phyloP scores from a whole-genome alignment of 2,329 filamentous ascomycete species.

The Knufia petricola region DNA sequence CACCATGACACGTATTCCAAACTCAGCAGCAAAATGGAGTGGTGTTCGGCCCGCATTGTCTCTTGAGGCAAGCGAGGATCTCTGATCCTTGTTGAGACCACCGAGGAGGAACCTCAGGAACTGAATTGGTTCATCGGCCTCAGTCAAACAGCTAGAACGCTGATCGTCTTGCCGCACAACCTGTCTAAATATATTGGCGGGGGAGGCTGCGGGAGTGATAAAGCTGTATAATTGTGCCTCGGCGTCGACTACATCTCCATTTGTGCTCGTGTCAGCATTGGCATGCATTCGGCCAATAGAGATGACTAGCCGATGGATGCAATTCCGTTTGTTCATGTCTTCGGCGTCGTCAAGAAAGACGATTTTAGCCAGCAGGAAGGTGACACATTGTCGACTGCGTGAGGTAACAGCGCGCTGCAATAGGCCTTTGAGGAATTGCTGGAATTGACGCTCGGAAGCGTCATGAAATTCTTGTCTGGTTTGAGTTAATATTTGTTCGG shows the following conservation, averaged over 20 bases:
- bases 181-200: slow-evolving; percentile 51
- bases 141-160: slow-evolving; percentile 48
- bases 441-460: slow-evolving; percentile 19
- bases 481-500: slow-evolving; percentile 24
- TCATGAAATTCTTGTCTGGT: slow-evolving; percentile 12
- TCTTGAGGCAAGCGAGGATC: slow-evolving; percentile 53
- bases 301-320: slow-evolving; percentile 84
- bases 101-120: slow-evolving; percentile 57
- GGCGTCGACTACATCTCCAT: slow-evolving; percentile 41
- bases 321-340: slow-evolving; percentile 90
- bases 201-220: slow-evolving; percentile 67
- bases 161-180: slow-evolving; percentile 59
- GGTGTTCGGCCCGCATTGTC: slow-evolving; percentile 78
- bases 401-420: slow-evolving; percentile 50
- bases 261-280: slow-evolving; percentile 42
- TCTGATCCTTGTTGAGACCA: slow-evolving; percentile 57
- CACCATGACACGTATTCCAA: slow-evolving; percentile 85
- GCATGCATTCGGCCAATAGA: slow-evolving; percentile 71
- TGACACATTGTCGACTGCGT: slow-evolving; percentile 63
- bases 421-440: slow-evolving; percentile 32
- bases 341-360: slow-evolving; percentile 72
- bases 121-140: slow-evolving; percentile 66
- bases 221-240: slow-evolving; percentile 56
- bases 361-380: slow-evolving; percentile 59
- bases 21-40: slow-evolving; percentile 88